A percentile compares a stretch with the other conserved stretches of the same genome.
Conservation (phyloP, 2,329 filamentous ascomycete genomes). For the Fusarium tjaetaba region DNA sequence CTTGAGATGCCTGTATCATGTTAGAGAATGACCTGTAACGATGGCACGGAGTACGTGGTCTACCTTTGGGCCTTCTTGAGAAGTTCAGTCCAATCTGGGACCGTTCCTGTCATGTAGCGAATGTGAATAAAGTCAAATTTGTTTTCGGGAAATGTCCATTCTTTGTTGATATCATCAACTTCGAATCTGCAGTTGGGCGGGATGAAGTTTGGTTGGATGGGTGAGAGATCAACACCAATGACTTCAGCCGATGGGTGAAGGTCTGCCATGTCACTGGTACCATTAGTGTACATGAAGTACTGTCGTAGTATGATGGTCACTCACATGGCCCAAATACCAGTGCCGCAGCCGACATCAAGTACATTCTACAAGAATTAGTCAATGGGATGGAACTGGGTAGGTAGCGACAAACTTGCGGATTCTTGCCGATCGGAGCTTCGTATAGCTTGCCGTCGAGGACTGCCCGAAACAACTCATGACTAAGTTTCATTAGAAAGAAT, state of each 20-base stretch:
- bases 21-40: accelerated
- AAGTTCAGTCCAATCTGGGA: constrained; percentile 18
- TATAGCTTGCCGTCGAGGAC: constrained; percentile 23
- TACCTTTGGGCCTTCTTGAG: constrained; percentile 11
- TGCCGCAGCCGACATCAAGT: constrained; percentile 19
- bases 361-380: neutral
- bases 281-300: neutral
- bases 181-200: constrained; percentile 21
- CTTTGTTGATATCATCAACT: constrained; percentile 25
- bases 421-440: constrained; percentile 15
- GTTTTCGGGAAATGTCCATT: constrained; percentile 14
- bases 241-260: constrained; percentile 18
- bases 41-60: accelerated
- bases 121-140: constrained; percentile 28
- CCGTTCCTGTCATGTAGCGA: constrained; percentile 16
- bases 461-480: constrained; percentile 22
- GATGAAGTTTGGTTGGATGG: constrained; percentile 18
- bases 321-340: constrained; percentile 29
- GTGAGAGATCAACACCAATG: constrained; percentile 19
- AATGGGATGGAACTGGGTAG: accelerated
- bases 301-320: accelerated
- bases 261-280: constrained; percentile 15
- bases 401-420: neutral
- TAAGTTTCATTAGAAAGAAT: neutral
- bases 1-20: neutral